A percentile compares a stretch with the other conserved stretches of the same genome.
phyloP scores from a whole-genome alignment of 768 basidiomycete species.

The Lanmaoa pseudosensibilis region DNA sequence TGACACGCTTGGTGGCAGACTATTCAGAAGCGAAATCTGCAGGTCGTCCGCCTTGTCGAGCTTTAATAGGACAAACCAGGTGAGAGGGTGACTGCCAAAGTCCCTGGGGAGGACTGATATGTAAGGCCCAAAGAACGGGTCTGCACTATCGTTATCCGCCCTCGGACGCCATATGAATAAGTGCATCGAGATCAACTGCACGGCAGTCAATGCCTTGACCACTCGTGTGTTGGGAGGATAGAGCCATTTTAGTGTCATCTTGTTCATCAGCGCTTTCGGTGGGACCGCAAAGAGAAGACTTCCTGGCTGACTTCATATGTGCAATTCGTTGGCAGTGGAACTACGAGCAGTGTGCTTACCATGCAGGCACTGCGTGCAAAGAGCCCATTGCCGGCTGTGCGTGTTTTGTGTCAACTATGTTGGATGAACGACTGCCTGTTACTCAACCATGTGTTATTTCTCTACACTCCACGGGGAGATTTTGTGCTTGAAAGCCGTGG shows the following conservation, averaged over 20 bases:
- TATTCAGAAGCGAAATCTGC: constrained; percentile 37
- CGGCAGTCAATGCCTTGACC: constrained; percentile 48
- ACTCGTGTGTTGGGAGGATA: constrained; percentile 44
- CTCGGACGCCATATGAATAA: constrained; percentile 64
- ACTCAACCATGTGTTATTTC: constrained; percentile 50
- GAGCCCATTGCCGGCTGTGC: constrained; percentile 64
- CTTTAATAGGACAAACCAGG: constrained; percentile 54
- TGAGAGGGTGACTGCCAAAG: constrained; percentile 81
- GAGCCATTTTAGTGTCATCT: constrained; percentile 58
- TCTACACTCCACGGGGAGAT: constrained; percentile 52
- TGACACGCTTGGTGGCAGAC: constrained; percentile 50
- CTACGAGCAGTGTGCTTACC: constrained; percentile 34
- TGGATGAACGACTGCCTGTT: constrained; percentile 2
- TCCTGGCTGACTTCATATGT: constrained; percentile 42
- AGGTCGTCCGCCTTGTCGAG: constrained; percentile 8
- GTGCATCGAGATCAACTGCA: constrained; percentile 81
- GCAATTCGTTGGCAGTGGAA: background rate
- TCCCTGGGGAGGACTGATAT: constrained; percentile 72
- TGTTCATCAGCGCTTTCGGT: constrained; percentile 67
- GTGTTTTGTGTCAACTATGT: constrained; percentile 4
- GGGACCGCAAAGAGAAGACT: constrained; percentile 71
- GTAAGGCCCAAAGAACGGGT: constrained; percentile 70
- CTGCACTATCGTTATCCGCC: constrained; percentile 42
- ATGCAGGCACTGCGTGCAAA: constrained; percentile 47
- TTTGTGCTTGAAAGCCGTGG: constrained; percentile 47